Evolutionary conservation across 345 rosid species (phyloP).

Genomic region (Eucalyptus paniculata): DNA sequence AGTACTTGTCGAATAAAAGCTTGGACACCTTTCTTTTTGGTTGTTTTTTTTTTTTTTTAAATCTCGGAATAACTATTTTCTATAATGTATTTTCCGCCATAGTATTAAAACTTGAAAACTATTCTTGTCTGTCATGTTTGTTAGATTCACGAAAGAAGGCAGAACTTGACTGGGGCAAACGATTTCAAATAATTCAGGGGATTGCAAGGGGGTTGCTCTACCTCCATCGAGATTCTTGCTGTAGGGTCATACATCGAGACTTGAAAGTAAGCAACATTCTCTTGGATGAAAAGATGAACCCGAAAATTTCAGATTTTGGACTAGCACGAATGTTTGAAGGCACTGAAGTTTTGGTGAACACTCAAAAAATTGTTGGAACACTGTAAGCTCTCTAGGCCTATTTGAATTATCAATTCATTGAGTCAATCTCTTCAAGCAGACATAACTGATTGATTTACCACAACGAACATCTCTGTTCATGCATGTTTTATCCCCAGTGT

Average conservation of each 20-base stretch:
- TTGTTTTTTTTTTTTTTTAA: background rate
- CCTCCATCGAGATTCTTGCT: conserved; percentile 20
- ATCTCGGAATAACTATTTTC: background rate
- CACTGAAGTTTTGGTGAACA: background rate
- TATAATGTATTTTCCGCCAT: background rate
- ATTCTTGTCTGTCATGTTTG: no score
- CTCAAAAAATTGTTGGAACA: conserved; percentile 9
- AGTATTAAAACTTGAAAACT: background rate
- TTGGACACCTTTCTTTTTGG: background rate
- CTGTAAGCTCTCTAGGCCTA: background rate
- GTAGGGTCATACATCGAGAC: conserved; percentile 21
- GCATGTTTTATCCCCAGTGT: background rate
- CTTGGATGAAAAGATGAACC: conserved; percentile 15
- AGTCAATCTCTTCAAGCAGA: background rate
- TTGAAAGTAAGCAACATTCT: conserved; percentile 15
- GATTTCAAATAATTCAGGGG: conserved; percentile 11
- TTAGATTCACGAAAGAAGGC: background rate
- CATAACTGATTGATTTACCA: background rate
- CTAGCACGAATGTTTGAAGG: conserved; percentile 10
- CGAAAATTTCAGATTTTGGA: conserved; percentile 29
- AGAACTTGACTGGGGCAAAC: conserved; percentile 13
- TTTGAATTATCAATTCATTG: background rate
- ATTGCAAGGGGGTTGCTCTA: conserved; percentile 20
- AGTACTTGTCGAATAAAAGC: background rate
- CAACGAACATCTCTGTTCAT: background rate